Percentiles rank a stretch among this genome's conserved stretches.
phyloP scores from a whole-genome alignment of 306 rosid genomes.

The Canavalia gladiata region DNA sequence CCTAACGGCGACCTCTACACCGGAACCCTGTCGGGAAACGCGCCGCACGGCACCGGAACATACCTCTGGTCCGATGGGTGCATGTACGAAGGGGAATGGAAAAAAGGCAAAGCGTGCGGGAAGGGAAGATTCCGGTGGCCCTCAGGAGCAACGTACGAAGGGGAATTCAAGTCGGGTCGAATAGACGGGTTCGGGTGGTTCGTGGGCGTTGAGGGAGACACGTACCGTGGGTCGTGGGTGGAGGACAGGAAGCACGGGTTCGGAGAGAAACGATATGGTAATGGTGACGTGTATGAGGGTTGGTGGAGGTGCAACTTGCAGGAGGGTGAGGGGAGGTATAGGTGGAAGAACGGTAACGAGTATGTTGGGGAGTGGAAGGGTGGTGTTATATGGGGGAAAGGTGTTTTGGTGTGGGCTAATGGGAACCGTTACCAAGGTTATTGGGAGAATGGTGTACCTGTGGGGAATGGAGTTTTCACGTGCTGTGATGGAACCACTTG shows the following conservation, averaged over 20 bases:
- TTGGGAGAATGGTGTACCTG: constrained; percentile 67
- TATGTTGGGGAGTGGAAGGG: constrained; percentile 64
- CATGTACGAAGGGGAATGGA: constrained; percentile 64
- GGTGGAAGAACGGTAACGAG: constrained; percentile 70
- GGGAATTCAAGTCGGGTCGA: constrained; percentile 59
- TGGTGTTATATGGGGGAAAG: constrained; percentile 62
- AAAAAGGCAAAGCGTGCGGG: constrained; percentile 55
- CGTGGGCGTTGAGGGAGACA: constrained; percentile 57
- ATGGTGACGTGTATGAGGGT: constrained; percentile 59
- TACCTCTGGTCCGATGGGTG: constrained; percentile 70
- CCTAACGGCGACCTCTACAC: constrained; percentile 64
- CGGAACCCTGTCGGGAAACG: constrained; percentile 52
- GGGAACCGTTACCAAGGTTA: constrained; percentile 59
- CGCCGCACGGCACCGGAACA: constrained; percentile 65
- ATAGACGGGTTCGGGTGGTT: constrained; percentile 60
- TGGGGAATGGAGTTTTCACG: constrained; percentile 56
- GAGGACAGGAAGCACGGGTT: constrained; percentile 56
- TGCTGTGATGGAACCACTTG: constrained; percentile 48
- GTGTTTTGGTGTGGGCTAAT: constrained; percentile 59
- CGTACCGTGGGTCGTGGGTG: constrained; percentile 54
- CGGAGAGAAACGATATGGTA: constrained; percentile 56
- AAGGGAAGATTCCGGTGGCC: constrained; percentile 69
- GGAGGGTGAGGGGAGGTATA: constrained; percentile 64
- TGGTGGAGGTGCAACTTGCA: constrained; percentile 62
- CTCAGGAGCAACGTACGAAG: constrained; percentile 63